A percentile compares a stretch with the other conserved stretches of the same genome.
These are phyloP conservation scores for Apiospora arundinis DNA, from an alignment of 2,329 filamentous ascomycete species.

Conservation along the genomic window DNA sequence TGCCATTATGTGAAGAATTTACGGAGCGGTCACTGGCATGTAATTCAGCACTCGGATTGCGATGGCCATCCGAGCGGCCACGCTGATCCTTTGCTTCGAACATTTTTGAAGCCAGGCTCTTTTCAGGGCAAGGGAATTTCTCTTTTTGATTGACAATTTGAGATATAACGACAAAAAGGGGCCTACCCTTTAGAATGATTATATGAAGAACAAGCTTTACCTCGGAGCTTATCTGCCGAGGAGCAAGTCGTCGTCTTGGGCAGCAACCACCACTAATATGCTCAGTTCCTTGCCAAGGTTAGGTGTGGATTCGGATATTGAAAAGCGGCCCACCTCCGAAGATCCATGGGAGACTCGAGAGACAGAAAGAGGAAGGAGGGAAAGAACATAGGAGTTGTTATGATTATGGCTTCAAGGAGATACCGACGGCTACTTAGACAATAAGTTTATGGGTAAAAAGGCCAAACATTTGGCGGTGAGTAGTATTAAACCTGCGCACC, in stretches of 20 bases:
- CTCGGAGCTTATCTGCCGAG: background rate
- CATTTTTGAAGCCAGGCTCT: slow-evolving; percentile 15
- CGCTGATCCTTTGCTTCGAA: slow-evolving; percentile 19
- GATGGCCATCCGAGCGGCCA: background rate
- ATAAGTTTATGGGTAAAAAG: background rate
- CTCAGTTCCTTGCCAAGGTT: background rate
- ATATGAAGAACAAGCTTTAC: background rate
- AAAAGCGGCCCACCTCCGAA: slow-evolving; percentile 13
- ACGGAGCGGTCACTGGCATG: slow-evolving; percentile 20
- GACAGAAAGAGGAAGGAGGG: background rate
- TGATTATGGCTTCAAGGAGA: too few species aligned
- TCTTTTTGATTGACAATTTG: background rate
- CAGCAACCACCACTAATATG: background rate
- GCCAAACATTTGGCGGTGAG: background rate
- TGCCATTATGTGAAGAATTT: slow-evolving; percentile 24
- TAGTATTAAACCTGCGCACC: background rate
- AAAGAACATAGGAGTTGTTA: too few species aligned
- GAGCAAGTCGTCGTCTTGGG: slow-evolving; percentile 6
- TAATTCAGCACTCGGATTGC: slow-evolving; percentile 12
- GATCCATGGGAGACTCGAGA: background rate
- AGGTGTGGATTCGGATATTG: slow-evolving; percentile 6
- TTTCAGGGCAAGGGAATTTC: background rate
- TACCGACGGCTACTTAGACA: background rate
- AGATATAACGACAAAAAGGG: slow-evolving; percentile 5
- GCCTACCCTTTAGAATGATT: background rate